Conservation (phyloP, 2,329 filamentous ascomycete species). For the Septoria linicola region DNA sequence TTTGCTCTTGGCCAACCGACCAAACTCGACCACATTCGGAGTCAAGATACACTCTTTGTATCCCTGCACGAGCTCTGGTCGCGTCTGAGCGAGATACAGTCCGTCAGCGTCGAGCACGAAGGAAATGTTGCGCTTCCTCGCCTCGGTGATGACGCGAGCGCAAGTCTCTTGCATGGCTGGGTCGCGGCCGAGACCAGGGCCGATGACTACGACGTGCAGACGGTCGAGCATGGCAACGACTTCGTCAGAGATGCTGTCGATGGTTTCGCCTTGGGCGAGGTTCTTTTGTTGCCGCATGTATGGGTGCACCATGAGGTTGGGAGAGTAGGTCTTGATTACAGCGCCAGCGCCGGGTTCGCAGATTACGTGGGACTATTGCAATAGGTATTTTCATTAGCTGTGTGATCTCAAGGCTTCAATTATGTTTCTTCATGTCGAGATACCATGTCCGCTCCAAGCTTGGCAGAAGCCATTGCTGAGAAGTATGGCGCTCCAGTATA, state of each 20-base stretch:
- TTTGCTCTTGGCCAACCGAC: slow-evolving; percentile 72
- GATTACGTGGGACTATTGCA: slow-evolving; percentile 79
- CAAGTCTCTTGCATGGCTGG: slow-evolving; percentile 85
- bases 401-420: neutral
- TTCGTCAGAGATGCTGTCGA: slow-evolving; percentile 62
- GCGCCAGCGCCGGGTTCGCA: slow-evolving; percentile 80
- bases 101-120: slow-evolving; percentile 93
- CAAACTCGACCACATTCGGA: slow-evolving; percentile 93
- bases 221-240: slow-evolving; percentile 80
- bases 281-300: slow-evolving; percentile 78
- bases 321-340: slow-evolving; percentile 97
- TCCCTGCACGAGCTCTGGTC: slow-evolving; percentile 74
- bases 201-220: slow-evolving; percentile 88
- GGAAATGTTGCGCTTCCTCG: slow-evolving; percentile 68
- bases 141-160: slow-evolving; percentile 73
- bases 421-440: neutral
- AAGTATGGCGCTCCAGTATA: slow-evolving; percentile 98
- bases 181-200: slow-evolving; percentile 88
- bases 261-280: slow-evolving; percentile 54
- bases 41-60: slow-evolving; percentile 85
- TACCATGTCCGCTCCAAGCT: slow-evolving; percentile 88
- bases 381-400: neutral
- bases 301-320: slow-evolving; percentile 97
- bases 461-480: slow-evolving; percentile 92
- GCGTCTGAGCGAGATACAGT: slow-evolving; percentile 70